Evolutionary conservation across 495 filamentous ascomycete genomes (phyloP), one percentile per base, ranked within the genome.

Genomic region (Achaetomiella virescens): DNA sequence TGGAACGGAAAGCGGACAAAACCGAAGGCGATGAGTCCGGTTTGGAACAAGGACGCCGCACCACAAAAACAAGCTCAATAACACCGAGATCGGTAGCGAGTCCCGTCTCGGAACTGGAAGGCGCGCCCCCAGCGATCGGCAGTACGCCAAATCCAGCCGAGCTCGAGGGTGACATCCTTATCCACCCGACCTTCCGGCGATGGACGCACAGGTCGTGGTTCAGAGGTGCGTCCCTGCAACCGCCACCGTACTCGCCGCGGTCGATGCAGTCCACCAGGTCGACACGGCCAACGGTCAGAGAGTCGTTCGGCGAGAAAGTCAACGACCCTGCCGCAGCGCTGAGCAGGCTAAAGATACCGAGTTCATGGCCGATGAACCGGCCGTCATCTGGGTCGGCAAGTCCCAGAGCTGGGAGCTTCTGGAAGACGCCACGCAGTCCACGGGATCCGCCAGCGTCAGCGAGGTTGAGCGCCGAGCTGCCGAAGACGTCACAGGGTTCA

Each of bases 271-370:
- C 59, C 2, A 42, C 31, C 1, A 14, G 48, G 24, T 56, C 53
- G 22, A 20, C 46, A 20, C 55, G 53, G 7, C 59, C 47, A 21
- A 64, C 56, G 1, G 40, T 64, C 10, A 47, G 63, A 12, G 64
- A 66, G 43, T 66, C 64, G 31, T 66, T 66, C 41, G 64, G 64
- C 22, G 64, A 66, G 38, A 66, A 66, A 38, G 40, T 58, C 31
- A 66, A 66, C 12, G 64, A 66, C 22, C 64, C 64, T 1, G 64
- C 58, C 2, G 45, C 59, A 14, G 56, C 48, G 1, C 35, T 66
- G 36, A n/a, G 49, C 8, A 29, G 59, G n/a, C 41, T 59, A 17
- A 55, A 9, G 0, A 59, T 57, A 20, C 51, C 55, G 17, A 49
- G 36, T 12, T 25, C 55, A 12, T 55, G 54, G 1, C 41, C 56